phyloP scores from a whole-genome alignment of 2,329 filamentous ascomycete species.

The Colletotrichum incanum region DNA sequence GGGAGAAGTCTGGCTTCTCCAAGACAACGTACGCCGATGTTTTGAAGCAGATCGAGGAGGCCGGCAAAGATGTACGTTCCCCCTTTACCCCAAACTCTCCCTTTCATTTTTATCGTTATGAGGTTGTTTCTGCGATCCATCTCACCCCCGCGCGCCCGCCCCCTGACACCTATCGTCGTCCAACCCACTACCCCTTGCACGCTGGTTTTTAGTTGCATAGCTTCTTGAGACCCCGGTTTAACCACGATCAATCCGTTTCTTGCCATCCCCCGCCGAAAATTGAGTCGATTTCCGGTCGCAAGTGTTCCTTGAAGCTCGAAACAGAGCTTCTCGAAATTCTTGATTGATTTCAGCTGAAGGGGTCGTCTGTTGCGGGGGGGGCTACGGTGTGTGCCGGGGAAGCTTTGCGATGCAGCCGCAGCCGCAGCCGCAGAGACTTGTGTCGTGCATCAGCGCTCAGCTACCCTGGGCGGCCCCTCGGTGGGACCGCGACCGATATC shows the following conservation, averaged over 20 bases:
- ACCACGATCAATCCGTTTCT: slow-evolving; percentile 31
- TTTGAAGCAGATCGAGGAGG: slow-evolving; percentile 81
- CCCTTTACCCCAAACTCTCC: slow-evolving; percentile 45
- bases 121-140: slow-evolving; percentile 1
- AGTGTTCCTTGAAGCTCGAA: slow-evolving; percentile 2
- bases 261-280: slow-evolving; percentile 31
- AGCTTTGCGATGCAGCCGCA: slow-evolving; percentile 32
- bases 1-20: slow-evolving; percentile 76
- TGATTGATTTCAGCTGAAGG: slow-evolving; percentile 39
- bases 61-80: slow-evolving; percentile 79
- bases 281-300: slow-evolving; percentile 20
- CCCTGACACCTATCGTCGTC: background rate
- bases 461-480: background rate
- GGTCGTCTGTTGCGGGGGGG: slow-evolving; percentile 5
- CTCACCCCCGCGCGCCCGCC: slow-evolving; percentile 9
- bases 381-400: background rate
- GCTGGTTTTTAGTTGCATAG: slow-evolving; percentile 32
- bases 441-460: slow-evolving; percentile 12
- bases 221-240: slow-evolving; percentile 27
- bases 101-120: slow-evolving; percentile 41
- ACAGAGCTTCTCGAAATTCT: slow-evolving; percentile 43
- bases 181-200: background rate
- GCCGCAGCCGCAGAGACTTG: slow-evolving; percentile 21
- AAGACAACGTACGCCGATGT: slow-evolving; percentile 83
- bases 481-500: slow-evolving; percentile 1